Evolutionary conservation across 345 rosid genomes (phyloP).

Genomic region (Draba incana): DNA sequence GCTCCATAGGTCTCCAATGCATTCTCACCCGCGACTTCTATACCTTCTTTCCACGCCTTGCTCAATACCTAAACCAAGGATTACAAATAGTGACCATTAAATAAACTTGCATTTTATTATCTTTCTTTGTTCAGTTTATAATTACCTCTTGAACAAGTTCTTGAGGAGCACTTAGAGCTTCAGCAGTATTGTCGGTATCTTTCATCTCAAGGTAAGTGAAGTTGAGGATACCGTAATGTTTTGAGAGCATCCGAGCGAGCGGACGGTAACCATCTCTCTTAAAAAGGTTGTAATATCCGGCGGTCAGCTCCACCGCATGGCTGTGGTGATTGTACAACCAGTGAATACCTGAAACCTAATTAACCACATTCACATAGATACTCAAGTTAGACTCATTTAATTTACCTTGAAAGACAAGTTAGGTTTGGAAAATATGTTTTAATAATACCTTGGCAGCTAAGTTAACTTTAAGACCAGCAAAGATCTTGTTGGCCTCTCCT

Average conservation of each 20-base stretch:
- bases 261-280: conserved; percentile 81
- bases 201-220: conserved; percentile 93
- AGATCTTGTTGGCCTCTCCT: conserved; percentile 73
- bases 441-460: conserved; percentile 73
- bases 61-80: conserved; percentile 64
- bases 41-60: conserved; percentile 70
- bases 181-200: conserved; percentile 59
- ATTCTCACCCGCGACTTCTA: conserved; percentile 88
- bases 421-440: neutral
- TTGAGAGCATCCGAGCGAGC: conserved; percentile 69
- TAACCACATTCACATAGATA: conserved; percentile 27
- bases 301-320: conserved; percentile 88
- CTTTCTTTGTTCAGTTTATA: neutral
- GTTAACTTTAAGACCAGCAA: conserved; percentile 71
- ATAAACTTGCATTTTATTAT: neutral
- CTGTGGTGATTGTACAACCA: conserved; percentile 77
- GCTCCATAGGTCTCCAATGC: conserved; percentile 73
- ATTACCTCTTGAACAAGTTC: conserved; percentile 73
- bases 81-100: neutral
- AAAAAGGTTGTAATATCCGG: conserved; percentile 71
- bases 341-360: conserved; percentile 77
- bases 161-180: conserved; percentile 68
- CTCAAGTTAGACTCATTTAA: conserved; percentile 12
- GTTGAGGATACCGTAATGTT: conserved; percentile 64
- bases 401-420: conserved; percentile 23